Evolutionary conservation across 768 basidiomycete genomes (phyloP), one percentile per base, ranked within the genome.

Genomic region (Calocera viscosa): DNA sequence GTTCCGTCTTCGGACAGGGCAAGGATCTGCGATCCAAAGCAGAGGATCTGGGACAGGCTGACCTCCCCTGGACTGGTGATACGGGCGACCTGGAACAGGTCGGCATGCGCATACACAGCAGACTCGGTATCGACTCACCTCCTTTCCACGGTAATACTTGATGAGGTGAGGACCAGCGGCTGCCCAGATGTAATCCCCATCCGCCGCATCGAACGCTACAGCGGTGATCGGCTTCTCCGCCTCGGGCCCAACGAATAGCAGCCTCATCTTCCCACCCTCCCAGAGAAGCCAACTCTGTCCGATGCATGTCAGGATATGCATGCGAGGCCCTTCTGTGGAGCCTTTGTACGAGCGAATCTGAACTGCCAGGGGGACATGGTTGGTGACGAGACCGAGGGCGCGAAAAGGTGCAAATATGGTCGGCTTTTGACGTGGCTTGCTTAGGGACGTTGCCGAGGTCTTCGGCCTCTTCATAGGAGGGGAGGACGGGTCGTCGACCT

Each of bases 161-260:
- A 90, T 81, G 22, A 86, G 81, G 73, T 82, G 76, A 3, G 78
- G 74, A 11, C 91, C 90, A 28, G 88, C 80, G 33, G 91, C 79
- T 41, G 83, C 86, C 86, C 91, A 97, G 1, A 97, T 85, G 24
- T 85, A 86, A 73, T 96, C 90, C 10, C 89, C 88, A 60, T 93
- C 88, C 82, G 30, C 53, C 24, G 53, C 53, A 32, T 60, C 53
- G 19, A 94, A 86, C 16, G 82, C 82, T 73, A 99, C 77, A 70
- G 83, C 85, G 1, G 87, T 81, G 67, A 98, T 93, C 33, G 82
- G 81, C 28, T 85, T 83, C 22, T 80, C 82, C 16, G 84, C 81
- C 74, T 94, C 90, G n/a, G 93, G 76, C 91, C 95, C 92, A 68
- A 94, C 93, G 74, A 99, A 98, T 39, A 97, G 81, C 67, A 98